Evolutionary conservation across 768 basidiomycete species (phyloP).

Genomic region (Tubosaeta sp.): DNA sequence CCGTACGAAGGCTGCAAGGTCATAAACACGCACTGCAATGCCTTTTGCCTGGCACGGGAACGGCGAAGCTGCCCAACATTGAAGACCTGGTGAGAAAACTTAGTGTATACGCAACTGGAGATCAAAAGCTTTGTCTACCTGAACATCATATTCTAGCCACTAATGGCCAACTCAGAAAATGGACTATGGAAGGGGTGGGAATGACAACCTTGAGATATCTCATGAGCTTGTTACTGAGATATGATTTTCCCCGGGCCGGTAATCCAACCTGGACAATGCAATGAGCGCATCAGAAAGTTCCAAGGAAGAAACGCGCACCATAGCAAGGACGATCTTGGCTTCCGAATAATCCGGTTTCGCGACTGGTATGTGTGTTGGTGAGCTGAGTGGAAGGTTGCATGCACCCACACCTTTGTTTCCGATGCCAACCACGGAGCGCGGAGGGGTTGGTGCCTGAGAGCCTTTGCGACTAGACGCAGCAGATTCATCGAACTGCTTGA

Average conservation of each 20-base stretch:
- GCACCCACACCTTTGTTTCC: constrained; percentile 69
- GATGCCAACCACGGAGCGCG: constrained; percentile 81
- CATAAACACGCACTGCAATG: constrained; percentile 51
- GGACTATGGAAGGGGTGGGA: not conserved
- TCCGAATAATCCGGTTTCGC: constrained; percentile 98
- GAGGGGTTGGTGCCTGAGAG: constrained; percentile 75
- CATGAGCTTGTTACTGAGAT: constrained; percentile 96
- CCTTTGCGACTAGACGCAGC: constrained; percentile 62
- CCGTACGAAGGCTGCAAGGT: not conserved
- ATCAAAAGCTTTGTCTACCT: constrained; percentile 41
- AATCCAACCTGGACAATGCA: constrained; percentile 69
- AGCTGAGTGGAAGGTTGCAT: not conserved
- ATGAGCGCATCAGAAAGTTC: not conserved
- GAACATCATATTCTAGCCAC: constrained; percentile 99
- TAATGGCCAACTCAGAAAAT: constrained; percentile 30
- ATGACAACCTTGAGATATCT: constrained; percentile 81
- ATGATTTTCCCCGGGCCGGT: constrained; percentile 98
- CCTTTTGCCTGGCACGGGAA: constrained; percentile 75
- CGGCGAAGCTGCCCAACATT: constrained; percentile 95
- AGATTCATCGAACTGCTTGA: constrained; percentile 78
- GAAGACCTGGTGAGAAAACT: constrained; percentile 63
- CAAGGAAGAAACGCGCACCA: constrained; percentile 48
- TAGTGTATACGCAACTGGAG: not conserved
- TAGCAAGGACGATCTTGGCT: constrained; percentile 96
- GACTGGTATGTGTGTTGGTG: constrained; percentile 41